phyloP scores from a whole-genome alignment of 23 red algal genomes.

The Gracilaria domingensis region DNA sequence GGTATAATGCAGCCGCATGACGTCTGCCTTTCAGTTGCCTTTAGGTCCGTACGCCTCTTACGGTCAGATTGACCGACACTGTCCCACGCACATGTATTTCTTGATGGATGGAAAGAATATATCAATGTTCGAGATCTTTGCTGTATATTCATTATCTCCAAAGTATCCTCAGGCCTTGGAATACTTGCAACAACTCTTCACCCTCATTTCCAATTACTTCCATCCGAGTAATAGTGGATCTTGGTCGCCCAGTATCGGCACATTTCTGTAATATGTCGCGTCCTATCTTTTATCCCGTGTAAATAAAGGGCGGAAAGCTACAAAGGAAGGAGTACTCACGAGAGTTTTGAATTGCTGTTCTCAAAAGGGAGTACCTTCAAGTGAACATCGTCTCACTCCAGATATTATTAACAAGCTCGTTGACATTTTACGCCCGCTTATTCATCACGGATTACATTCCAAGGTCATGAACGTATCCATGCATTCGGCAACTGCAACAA shows the following conservation, averaged over 20 bases:
- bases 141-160: slow-evolving; percentile 73
- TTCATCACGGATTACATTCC: slow-evolving; percentile 76
- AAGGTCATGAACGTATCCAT: slow-evolving; percentile 64
- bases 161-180: slow-evolving; percentile 38
- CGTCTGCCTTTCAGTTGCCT: slow-evolving; percentile 62
- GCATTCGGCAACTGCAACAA: slow-evolving; percentile 58
- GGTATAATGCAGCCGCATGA: slow-evolving; percentile 78
- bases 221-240: slow-evolving; percentile 84
- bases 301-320: slow-evolving; percentile 68
- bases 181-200: slow-evolving; percentile 64
- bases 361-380: slow-evolving; percentile 55
- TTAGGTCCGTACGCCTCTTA: slow-evolving; percentile 76
- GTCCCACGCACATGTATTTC: slow-evolving; percentile 65
- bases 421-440: slow-evolving; percentile 73
- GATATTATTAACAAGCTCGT: slow-evolving; percentile 57
- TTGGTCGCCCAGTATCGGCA: slow-evolving; percentile 70
- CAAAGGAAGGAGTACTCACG: slow-evolving; percentile 46
- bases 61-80: slow-evolving; percentile 78
- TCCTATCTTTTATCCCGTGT: slow-evolving; percentile 54
- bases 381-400: slow-evolving; percentile 77
- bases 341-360: slow-evolving; percentile 59
- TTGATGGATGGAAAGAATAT: slow-evolving; percentile 53
- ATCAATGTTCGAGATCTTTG: slow-evolving; percentile 51
- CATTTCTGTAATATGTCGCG: slow-evolving; percentile 66
- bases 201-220: slow-evolving; percentile 72